Percentiles rank a stretch among this genome's conserved stretches.
These are phyloP conservation scores for Luffa aegyptiaca DNA, from an alignment of 306 rosid genomes.

Conservation along the genomic window DNA sequence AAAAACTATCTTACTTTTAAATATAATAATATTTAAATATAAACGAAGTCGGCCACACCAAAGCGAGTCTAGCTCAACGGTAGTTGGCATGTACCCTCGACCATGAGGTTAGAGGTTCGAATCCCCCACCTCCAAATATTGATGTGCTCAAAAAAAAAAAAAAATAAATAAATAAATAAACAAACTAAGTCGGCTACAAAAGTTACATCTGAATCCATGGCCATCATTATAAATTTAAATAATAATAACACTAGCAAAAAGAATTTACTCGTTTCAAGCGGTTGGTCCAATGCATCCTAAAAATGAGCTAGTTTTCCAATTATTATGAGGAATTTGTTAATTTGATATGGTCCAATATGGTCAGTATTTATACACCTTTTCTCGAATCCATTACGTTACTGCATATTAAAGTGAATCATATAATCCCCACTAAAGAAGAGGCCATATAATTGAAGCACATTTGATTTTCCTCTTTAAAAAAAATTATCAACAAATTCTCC, in stretches of 20 bases:
- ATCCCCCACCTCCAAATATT: too few species aligned
- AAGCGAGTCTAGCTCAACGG: too few species aligned
- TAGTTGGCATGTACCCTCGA: too few species aligned
- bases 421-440: background rate
- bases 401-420: background rate
- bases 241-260: background rate
- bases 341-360: background rate
- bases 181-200: background rate
- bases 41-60: too few species aligned
- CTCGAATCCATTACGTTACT: background rate
- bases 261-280: background rate
- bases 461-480: background rate
- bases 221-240: background rate
- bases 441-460: background rate
- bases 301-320: background rate
- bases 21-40: too few species aligned
- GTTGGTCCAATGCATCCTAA: background rate
- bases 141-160: too few species aligned
- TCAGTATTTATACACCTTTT: background rate
- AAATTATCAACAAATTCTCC: background rate
- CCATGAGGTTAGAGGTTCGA: too few species aligned
- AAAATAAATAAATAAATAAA: too few species aligned
- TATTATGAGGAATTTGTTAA: background rate
- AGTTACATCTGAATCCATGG: background rate
- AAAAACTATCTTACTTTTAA: background rate